These are phyloP conservation scores for Trichoderma asperellum DNA, from an alignment of 2,329 filamentous ascomycete species.

Conservation along the genomic window DNA sequence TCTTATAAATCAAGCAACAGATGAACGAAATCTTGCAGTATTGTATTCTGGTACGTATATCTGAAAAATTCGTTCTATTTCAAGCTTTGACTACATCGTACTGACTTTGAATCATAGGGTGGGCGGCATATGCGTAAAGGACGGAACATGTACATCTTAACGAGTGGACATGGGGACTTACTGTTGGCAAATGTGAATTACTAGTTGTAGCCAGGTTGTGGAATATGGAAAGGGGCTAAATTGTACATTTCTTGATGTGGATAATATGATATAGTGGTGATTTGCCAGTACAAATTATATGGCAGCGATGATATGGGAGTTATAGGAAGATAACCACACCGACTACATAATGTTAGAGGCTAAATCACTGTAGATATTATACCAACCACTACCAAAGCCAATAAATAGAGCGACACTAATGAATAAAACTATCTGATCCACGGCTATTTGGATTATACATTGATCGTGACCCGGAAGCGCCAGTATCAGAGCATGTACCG, in stretches of 20 bases:
- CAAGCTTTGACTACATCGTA: not conserved
- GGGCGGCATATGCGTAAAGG: constrained; percentile 52
- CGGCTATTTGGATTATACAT: not conserved
- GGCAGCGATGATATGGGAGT: not conserved
- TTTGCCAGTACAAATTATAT: not conserved
- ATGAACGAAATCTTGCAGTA: constrained; percentile 89
- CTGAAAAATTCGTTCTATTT: not conserved
- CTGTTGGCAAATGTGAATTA: not conserved
- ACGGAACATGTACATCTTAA: not conserved
- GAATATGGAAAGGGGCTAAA: too few species aligned
- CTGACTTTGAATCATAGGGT: constrained; percentile 40
- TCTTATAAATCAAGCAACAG: constrained; percentile 91
- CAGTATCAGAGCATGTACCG: not conserved
- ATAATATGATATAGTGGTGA: not conserved
- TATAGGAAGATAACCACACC: not conserved
- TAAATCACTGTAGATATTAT: too few species aligned
- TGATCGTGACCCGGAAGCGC: too few species aligned
- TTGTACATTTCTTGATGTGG: not conserved
- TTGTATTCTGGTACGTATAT: constrained; percentile 73
- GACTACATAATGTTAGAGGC: too few species aligned
- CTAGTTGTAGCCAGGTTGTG: not conserved
- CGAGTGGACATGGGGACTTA: not conserved
- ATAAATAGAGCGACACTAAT: too few species aligned
- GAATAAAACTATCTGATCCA: not conserved
- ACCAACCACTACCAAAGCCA: too few species aligned